Base-by-base conservation (phyloP, 1,139 yeast species). In the Taphrina populina region DNA sequence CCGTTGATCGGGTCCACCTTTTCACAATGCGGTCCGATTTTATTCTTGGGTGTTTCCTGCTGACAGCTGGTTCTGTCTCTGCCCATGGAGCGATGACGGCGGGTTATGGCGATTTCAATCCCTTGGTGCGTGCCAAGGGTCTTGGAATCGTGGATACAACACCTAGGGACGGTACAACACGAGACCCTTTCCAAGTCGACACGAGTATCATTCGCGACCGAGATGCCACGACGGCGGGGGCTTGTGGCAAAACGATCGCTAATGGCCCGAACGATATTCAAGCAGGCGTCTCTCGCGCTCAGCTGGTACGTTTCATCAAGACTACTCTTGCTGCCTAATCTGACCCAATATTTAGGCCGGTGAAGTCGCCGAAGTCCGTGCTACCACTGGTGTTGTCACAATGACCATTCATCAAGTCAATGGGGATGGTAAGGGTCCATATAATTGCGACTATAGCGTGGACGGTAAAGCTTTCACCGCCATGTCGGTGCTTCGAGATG, bases 391-490 rank as follows among this genome's bases (percentile, higher is more conserved):
- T 8, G 37, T 30, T 24, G 36, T 43, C 27, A 2, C 36, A 4
- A 30, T 43, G 36, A 43, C 47, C 7, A 30, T 49, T 24, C 54
- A 49, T 19, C 54, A 49, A 30, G 54, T 49, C 24, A 49, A 49
- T 21, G 54, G 45, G 7, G 54, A 49, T 23, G 54, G 54, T 7
- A 39, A 39, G 11, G 54, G 54, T 7, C 54, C 54, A 4, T 49
- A 37, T 19, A 21, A 15, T n/a, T 49, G 54, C 26, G 44, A 26
- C 32, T 27, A 34, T 24, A 29, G 33, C 19, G 37, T 23, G 10
- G 36, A 40, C n/a, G 46, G 39, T 3, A 49, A 37, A 2, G 21
- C 54, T 3, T 49, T 49, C 19, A 20, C 10, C 15, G 3, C 29
- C n/a, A 39, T 49, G 39, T 23, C 34, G 7, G 46, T 49, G 15